Conservation (phyloP, 139 green algal species). For the Bryopsis sp. region DNA sequence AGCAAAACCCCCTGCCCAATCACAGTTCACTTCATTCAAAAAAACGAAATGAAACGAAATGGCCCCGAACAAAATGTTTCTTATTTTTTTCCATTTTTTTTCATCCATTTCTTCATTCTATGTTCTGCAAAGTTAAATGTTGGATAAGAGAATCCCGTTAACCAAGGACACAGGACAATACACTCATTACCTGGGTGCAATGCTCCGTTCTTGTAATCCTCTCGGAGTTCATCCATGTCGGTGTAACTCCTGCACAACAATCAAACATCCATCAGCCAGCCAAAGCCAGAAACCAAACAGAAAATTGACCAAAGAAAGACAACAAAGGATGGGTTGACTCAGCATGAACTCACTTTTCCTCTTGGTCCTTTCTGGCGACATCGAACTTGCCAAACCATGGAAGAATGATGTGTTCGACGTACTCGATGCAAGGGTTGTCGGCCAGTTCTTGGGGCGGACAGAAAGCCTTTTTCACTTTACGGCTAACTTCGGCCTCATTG, state of each 20-base stretch:
- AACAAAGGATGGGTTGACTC: too few species aligned
- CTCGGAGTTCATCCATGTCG: slow-evolving; percentile 54
- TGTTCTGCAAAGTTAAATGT: too few species aligned
- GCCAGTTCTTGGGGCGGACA: slow-evolving; percentile 74
- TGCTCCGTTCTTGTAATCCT: slow-evolving; percentile 68
- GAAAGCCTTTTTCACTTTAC: slow-evolving; percentile 98
- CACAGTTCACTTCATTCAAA: too few species aligned
- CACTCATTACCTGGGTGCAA: slow-evolving; percentile 56
- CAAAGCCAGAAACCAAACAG: neutral
- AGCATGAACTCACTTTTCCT: slow-evolving; percentile 50
- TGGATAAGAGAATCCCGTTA: too few species aligned
- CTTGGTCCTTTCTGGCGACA: slow-evolving; percentile 50
- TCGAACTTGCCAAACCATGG: slow-evolving; percentile 82
- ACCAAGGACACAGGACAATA: slow-evolving; percentile 6
- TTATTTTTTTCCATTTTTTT: too few species aligned
- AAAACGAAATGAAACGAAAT: too few species aligned
- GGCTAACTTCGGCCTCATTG: slow-evolving; percentile 78
- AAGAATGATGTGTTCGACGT: slow-evolving; percentile 86
- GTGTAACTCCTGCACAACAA: slow-evolving; percentile 52
- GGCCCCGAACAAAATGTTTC: too few species aligned
- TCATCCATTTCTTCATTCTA: too few species aligned
- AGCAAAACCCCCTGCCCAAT: too few species aligned
- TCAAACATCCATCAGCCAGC: slow-evolving; percentile 1
- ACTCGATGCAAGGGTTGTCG: slow-evolving; percentile 92
- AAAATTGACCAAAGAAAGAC: too few species aligned